Evolutionary conservation across 768 basidiomycete species (phyloP).

Genomic region (Auricularia sp.): DNA sequence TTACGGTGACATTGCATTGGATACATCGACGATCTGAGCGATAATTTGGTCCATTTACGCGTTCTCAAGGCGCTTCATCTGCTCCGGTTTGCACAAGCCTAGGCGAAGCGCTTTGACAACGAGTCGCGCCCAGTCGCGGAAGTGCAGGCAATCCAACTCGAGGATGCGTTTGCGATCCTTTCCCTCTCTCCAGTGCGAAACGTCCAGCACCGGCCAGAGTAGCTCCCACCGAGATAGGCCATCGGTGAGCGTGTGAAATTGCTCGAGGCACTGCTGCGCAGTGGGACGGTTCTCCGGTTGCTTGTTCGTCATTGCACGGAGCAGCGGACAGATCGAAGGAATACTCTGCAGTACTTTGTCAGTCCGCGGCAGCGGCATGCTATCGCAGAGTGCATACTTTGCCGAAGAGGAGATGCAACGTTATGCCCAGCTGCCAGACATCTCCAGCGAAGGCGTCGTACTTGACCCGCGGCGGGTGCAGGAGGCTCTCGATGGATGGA

Average conservation of each 20-base stretch:
- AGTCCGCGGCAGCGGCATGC: not conserved
- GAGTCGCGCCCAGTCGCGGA: too few species aligned
- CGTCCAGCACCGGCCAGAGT: not conserved
- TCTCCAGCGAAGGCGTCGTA: not conserved
- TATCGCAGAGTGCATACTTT: not conserved
- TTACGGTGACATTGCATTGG: too few species aligned
- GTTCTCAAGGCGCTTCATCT: too few species aligned
- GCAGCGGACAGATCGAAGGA: not conserved
- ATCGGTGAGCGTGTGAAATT: not conserved
- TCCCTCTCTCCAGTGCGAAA: not conserved
- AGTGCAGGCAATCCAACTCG: too few species aligned
- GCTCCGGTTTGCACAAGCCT: too few species aligned
- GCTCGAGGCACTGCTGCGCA: not conserved
- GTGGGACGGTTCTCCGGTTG: not conserved
- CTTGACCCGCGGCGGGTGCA: not conserved
- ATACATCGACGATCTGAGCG: too few species aligned
- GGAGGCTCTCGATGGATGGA: not conserved
- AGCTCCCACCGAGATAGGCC: not conserved
- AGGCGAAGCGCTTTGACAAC: too few species aligned
- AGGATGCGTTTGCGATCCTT: too few species aligned
- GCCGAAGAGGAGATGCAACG: not conserved
- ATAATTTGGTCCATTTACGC: too few species aligned
- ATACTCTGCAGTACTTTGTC: not conserved
- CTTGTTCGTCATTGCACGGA: not conserved
- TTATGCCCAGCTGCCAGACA: not conserved